phyloP scores from a whole-genome alignment of 2,329 filamentous ascomycete genomes.

The Phoma sp. region DNA sequence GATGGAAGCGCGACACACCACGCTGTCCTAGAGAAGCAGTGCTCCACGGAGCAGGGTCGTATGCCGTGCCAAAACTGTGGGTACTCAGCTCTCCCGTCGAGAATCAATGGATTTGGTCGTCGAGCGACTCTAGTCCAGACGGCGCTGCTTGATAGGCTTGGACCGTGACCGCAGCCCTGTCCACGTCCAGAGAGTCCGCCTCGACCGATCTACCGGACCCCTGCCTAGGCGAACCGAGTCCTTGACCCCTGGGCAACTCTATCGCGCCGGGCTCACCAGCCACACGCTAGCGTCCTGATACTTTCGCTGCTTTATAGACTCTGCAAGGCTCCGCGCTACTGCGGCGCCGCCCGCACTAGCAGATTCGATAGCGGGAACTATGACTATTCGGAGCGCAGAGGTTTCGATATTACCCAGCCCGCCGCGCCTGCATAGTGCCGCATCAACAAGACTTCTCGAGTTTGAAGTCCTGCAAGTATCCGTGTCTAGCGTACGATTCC shows the following conservation, averaged over 20 bases:
- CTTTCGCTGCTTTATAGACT: constrained; percentile 13
- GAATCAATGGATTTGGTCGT: constrained; percentile 4
- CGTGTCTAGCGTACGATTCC: constrained; percentile 6
- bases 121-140: constrained; percentile 3
- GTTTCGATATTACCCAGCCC: constrained; percentile 10
- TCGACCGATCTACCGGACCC: constrained; percentile 2
- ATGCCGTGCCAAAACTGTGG: constrained; percentile 9
- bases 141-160: not conserved
- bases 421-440: constrained; percentile 8
- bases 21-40: constrained; percentile 5
- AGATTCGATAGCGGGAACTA: constrained; percentile 14
- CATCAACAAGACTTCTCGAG: constrained; percentile 11
- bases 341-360: constrained; percentile 17
- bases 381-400: not conserved
- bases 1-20: constrained; percentile 9
- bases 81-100: constrained; percentile 6
- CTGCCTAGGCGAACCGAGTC: constrained; percentile 4
- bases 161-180: constrained; percentile 3
- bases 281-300: constrained; percentile 6
- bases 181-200: not conserved
- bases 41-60: constrained; percentile 1
- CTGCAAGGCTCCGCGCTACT: constrained; percentile 11
- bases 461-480: constrained; percentile 3
- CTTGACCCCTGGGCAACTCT: constrained; percentile 5
- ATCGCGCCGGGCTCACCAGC: constrained; percentile 10